Evolutionary conservation across 495 filamentous ascomycete genomes (phyloP).

Genomic region (Niebla homalea): DNA sequence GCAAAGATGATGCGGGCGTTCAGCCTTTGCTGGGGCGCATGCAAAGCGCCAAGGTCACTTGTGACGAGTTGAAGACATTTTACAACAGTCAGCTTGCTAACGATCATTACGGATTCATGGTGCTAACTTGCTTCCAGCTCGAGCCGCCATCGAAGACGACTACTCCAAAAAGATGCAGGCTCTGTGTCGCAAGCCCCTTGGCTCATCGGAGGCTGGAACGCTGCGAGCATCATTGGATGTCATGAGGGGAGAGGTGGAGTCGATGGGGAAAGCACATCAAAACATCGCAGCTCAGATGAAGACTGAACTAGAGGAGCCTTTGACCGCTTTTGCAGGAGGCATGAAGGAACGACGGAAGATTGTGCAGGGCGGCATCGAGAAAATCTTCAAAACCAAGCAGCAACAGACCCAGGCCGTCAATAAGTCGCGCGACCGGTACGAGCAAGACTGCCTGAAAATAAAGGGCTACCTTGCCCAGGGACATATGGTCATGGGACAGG

Average conservation of each 20-base stretch:
- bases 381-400: slow-evolving; percentile 80
- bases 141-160: slow-evolving; percentile 91
- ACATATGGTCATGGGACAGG: slow-evolving; percentile 99
- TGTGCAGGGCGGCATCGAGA: slow-evolving; percentile 83
- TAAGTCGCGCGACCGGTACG: slow-evolving; percentile 89
- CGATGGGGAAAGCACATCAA: slow-evolving; percentile 86
- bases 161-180: slow-evolving; percentile 85
- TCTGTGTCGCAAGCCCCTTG: slow-evolving; percentile 76
- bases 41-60: slow-evolving; percentile 88
- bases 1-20: slow-evolving; percentile 95
- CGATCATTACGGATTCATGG: not conserved
- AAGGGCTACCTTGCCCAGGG: slow-evolving; percentile 97
- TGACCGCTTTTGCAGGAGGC: slow-evolving; percentile 80
- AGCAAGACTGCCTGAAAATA: slow-evolving; percentile 95
- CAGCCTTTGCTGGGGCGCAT: slow-evolving; percentile 87
- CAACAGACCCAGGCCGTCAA: slow-evolving; percentile 85
- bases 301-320: slow-evolving; percentile 87
- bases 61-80: slow-evolving; percentile 86
- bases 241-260: slow-evolving; percentile 81
- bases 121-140: slow-evolving; percentile 39
- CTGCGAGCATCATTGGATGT: slow-evolving; percentile 73
- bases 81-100: slow-evolving; percentile 66
- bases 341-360: slow-evolving; percentile 95
- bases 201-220: slow-evolving; percentile 77
- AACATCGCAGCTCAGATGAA: slow-evolving; percentile 89